phyloP scores from a whole-genome alignment of 2,329 filamentous ascomycete genomes.

The Diaporthe aspalathi region DNA sequence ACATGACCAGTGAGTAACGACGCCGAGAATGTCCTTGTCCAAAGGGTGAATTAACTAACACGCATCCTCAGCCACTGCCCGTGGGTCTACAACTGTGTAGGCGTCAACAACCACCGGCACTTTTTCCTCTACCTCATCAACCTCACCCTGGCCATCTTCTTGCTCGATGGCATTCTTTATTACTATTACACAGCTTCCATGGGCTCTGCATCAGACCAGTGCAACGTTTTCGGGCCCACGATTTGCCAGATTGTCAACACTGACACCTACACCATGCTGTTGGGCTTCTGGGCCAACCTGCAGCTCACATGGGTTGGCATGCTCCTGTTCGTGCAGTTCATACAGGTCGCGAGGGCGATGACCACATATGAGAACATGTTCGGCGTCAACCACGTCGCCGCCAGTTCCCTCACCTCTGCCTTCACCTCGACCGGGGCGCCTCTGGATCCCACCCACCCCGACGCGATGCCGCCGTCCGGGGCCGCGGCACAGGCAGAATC shows the following conservation, averaged over 20 bases:
- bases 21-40: background rate
- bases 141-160: slow-evolving; percentile 79
- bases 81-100: slow-evolving; percentile 97
- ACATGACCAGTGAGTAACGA: slow-evolving; percentile 85
- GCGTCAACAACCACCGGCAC: slow-evolving; percentile 94
- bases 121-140: slow-evolving; percentile 91
- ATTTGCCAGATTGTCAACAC: slow-evolving; percentile 82
- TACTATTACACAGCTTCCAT: slow-evolving; percentile 75
- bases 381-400: slow-evolving; percentile 72
- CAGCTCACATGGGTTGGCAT: slow-evolving; percentile 98
- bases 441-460: slow-evolving; percentile 73
- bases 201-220: slow-evolving; percentile 64
- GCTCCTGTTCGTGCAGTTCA: slow-evolving; percentile 92
- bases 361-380: slow-evolving; percentile 98
- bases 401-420: slow-evolving; percentile 72
- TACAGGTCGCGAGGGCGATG: slow-evolving; percentile 91
- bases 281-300: slow-evolving; percentile 81
- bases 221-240: slow-evolving; percentile 79
- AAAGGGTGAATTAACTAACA: background rate
- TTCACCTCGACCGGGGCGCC: slow-evolving; percentile 83
- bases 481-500: slow-evolving; percentile 61
- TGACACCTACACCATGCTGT: slow-evolving; percentile 85
- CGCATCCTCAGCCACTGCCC: slow-evolving; percentile 80
- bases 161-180: slow-evolving; percentile 78
- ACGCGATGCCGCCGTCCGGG: slow-evolving; percentile 59